Evolutionary conservation across 495 filamentous ascomycete genomes (phyloP), one percentile per base, ranked within the genome.

Genomic region (Stereocaulon alpinum): DNA sequence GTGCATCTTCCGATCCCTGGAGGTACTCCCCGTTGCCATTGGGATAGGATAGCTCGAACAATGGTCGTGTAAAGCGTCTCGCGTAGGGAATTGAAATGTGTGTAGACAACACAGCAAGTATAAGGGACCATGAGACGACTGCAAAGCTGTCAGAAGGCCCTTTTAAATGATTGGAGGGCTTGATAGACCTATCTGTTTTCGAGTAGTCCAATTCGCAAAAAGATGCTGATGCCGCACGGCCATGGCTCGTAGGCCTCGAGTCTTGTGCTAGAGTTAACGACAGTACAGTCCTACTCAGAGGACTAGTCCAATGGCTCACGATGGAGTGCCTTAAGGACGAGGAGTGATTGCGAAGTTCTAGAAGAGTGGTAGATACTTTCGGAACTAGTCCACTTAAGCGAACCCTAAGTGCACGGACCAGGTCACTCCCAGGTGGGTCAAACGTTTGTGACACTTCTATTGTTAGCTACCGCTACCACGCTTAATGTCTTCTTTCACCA

Each of bases 31-130:
- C 77, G 11, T 74, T 64, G 11, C 80, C 73, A 63, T 91, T 83
- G 70, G 87, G 82, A 72, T 97, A 93, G 18, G 88, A 88, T 51
- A 96, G 77, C 58, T 82, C 79, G 73, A 92, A 91, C 73, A 94
- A 93, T 54, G 86, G 90, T 60, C 79, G 76, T 42, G 91, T 93
- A 65, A 86, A 81, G 17, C 79, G 73, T 57, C 87, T 81, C 29
- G 88, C 83, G 49, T 81, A 82, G 42, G 91, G 91, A 72, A 91
- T 84, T 59, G 80, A 81, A 60, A 86, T 73, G 74, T 95, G 90
- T 61, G 85, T 80, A 60, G 89, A 78, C 69, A 81, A 76, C 63
- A 95, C 78, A 58, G 88, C 81, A 60, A 86, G 78, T 59, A 96
- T 77, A 56, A 89, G 81, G 64, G 86, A 88, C 72, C 89, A 70